Evolutionary conservation across 2,329 filamentous ascomycete species (phyloP).

Genomic region (Pestalotiopsis sp.): DNA sequence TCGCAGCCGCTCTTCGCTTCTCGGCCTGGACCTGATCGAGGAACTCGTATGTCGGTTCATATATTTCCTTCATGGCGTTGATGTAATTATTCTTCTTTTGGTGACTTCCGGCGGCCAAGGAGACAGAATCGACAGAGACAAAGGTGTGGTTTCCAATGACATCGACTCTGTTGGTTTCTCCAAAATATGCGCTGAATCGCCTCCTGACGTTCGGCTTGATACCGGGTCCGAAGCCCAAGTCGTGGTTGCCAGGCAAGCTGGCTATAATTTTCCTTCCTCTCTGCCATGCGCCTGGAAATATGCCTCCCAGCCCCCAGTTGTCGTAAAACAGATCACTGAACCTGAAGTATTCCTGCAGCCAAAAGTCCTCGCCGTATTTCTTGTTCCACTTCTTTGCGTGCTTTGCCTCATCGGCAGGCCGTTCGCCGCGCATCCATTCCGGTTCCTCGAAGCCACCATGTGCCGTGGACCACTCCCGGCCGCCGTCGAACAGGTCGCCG

Average conservation of each 20-base stretch:
- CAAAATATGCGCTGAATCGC: slow-evolving; percentile 87
- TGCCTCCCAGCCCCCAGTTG: slow-evolving; percentile 63
- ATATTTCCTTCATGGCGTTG: slow-evolving; percentile 65
- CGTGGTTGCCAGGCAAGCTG: slow-evolving; percentile 91
- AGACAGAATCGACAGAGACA: slow-evolving; percentile 87
- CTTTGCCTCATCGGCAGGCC: slow-evolving; percentile 54
- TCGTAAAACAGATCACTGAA: slow-evolving; percentile 86
- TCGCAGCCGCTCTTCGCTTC: slow-evolving; percentile 69
- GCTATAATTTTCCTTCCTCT: slow-evolving; percentile 78
- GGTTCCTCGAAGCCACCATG: slow-evolving; percentile 63
- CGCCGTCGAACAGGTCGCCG: slow-evolving; percentile 93
- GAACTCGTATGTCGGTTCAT: slow-evolving; percentile 76
- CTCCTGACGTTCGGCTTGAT: slow-evolving; percentile 80
- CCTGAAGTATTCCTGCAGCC: slow-evolving; percentile 83
- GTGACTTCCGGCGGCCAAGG: slow-evolving; percentile 73
- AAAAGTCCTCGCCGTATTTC: slow-evolving; percentile 79
- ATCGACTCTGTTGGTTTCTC: slow-evolving; percentile 87
- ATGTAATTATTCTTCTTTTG: slow-evolving; percentile 45
- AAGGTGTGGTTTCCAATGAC: slow-evolving; percentile 94
- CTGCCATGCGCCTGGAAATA: slow-evolving; percentile 58
- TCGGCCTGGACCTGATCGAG: slow-evolving; percentile 65
- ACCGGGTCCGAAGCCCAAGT: slow-evolving; percentile 86
- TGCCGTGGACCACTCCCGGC: slow-evolving; percentile 86
- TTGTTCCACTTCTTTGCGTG: slow-evolving; percentile 69
- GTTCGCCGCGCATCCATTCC: slow-evolving; percentile 55